Conservation (phyloP, 2,329 filamentous ascomycete genomes). For the Ophiostoma fasciatum region DNA sequence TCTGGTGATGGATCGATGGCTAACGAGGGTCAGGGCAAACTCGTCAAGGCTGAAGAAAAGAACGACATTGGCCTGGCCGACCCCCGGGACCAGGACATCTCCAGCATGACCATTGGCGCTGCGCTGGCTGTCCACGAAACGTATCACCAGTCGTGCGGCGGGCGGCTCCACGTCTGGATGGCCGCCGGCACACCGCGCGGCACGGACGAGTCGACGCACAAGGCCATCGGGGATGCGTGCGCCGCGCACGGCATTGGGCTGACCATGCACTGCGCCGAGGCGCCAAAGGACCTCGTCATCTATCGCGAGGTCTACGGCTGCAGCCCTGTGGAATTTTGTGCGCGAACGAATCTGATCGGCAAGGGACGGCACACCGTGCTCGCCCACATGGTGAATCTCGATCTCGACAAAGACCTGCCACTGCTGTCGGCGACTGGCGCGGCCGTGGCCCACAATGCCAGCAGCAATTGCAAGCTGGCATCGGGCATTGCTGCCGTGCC, state of each 20-base stretch:
- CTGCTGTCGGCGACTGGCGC: constrained; percentile 24
- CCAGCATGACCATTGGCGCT: constrained; percentile 19
- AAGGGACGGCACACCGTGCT: constrained; percentile 26
- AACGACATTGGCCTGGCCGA: constrained; percentile 21
- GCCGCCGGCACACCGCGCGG: constrained; percentile 31
- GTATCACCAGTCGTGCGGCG: constrained; percentile 12
- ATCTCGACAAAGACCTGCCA: constrained; percentile 24
- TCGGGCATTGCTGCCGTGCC: constrained; percentile 33
- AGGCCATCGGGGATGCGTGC: constrained; percentile 26
- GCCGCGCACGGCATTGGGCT: constrained; percentile 24
- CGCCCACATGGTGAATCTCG: constrained; percentile 36
- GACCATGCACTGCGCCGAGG: constrained; percentile 32
- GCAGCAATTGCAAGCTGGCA: constrained; percentile 35
- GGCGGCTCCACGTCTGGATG: constrained; percentile 31
- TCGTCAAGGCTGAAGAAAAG: constrained; percentile 22
- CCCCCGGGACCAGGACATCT: constrained; percentile 21
- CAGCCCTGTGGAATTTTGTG: constrained; percentile 29
- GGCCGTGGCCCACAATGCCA: constrained; percentile 34
- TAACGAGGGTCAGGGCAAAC: constrained; percentile 15
- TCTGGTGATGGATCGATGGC: not conserved
- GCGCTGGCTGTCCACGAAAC: constrained; percentile 18
- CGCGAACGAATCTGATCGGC: constrained; percentile 22
- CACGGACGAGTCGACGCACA: constrained; percentile 22
- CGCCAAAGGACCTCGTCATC: constrained; percentile 23
- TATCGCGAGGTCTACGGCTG: constrained; percentile 23